Conservation (phyloP, 768 basidiomycete genomes). For the Chalciporus pseudorubinellus region DNA sequence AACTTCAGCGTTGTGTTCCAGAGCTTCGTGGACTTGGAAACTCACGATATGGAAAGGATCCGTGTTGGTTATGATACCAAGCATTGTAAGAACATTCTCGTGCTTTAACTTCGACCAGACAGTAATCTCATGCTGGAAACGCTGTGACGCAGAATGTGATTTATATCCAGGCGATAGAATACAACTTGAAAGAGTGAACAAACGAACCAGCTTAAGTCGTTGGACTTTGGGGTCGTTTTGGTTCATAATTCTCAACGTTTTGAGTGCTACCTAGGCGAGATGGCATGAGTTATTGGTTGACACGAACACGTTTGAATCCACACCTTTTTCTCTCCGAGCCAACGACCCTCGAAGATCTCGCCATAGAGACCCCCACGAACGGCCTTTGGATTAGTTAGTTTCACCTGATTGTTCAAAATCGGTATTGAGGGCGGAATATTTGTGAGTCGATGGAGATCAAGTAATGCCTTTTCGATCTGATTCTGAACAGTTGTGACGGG, state of each 20-base stretch:
- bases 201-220: conserved; percentile 36
- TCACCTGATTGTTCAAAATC: conserved; percentile 52
- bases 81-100: conserved; percentile 46
- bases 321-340: conserved; percentile 55
- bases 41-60: conserved; percentile 51
- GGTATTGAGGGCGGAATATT: conserved; percentile 54
- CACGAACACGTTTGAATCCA: neutral
- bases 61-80: conserved; percentile 54
- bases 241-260: conserved; percentile 48
- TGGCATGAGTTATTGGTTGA: neutral
- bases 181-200: neutral
- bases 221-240: conserved; percentile 41
- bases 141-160: conserved; percentile 30
- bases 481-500: conserved; percentile 29
- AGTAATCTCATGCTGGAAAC: conserved; percentile 54
- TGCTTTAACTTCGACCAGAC: conserved; percentile 54
- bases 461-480: conserved; percentile 45
- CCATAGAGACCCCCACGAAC: conserved; percentile 53
- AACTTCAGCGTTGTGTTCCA: neutral
- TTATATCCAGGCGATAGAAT: neutral
- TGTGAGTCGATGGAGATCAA: conserved; percentile 47
- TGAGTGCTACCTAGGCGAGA: conserved; percentile 50
- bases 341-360: conserved; percentile 52
- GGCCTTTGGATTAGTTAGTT: conserved; percentile 33
- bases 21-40: neutral